Evolutionary conservation across 1,284 basidiomycete genomes (phyloP).

Genomic region (Mycosarcoma maydis): DNA sequence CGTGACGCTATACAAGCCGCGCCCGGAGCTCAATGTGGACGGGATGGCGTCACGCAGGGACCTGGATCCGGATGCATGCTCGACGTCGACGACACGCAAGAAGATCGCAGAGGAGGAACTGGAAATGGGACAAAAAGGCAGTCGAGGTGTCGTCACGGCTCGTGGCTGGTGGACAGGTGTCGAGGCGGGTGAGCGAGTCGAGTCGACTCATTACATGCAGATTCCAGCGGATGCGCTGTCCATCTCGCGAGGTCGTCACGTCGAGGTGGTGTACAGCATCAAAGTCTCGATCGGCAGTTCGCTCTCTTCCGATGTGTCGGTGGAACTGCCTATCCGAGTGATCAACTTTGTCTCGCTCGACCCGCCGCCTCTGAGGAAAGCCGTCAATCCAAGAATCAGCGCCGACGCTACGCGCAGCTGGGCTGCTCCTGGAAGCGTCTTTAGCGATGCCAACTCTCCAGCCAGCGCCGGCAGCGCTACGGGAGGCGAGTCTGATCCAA

Average conservation of each 20-base stretch:
- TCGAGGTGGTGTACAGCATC: constrained; percentile 83
- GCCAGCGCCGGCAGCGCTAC: constrained; percentile 2
- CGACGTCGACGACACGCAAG: constrained; percentile 57
- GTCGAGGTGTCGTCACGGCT: constrained; percentile 55
- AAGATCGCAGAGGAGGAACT: constrained; percentile 60
- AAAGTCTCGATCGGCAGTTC: constrained; percentile 78
- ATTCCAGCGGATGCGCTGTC: constrained; percentile 76
- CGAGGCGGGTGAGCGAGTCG: constrained; percentile 44
- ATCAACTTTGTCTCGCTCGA: constrained; percentile 84
- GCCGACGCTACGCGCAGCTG: constrained; percentile 15
- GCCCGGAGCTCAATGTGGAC: constrained; percentile 69
- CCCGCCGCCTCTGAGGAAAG: constrained; percentile 72
- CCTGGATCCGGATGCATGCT: constrained; percentile 57
- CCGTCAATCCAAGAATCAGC: constrained; percentile 13
- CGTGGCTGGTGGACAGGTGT: constrained; percentile 65
- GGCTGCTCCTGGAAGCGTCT: constrained; percentile 14
- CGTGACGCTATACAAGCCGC: constrained; percentile 76
- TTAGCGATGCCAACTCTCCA: constrained; percentile 8
- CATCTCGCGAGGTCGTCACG: constrained; percentile 76
- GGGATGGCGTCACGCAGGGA: constrained; percentile 32
- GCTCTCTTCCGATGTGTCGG: constrained; percentile 75
- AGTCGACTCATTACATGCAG: constrained; percentile 60
- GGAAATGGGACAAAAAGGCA: constrained; percentile 61
- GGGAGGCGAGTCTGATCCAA: constrained; percentile 22
- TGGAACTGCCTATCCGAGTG: constrained; percentile 77